Percentiles rank a stretch among this genome's conserved stretches.
These are phyloP conservation scores for Diaporthe vexans DNA, from an alignment of 2,329 filamentous ascomycete genomes.

Conservation along the genomic window DNA sequence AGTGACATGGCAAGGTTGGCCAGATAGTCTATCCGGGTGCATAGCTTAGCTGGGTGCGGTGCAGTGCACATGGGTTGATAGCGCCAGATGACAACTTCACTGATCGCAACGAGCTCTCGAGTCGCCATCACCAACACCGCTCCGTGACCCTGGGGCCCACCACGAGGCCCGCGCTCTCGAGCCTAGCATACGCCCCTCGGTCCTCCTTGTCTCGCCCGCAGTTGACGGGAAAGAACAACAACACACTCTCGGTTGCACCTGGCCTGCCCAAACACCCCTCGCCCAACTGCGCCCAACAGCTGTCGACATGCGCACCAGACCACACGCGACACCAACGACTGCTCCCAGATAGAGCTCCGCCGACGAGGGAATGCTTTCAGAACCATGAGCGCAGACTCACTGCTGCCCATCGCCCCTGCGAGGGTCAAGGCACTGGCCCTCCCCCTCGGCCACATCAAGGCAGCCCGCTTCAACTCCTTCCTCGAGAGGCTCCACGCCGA, in stretches of 20 bases:
- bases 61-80: background rate
- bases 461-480: constrained; percentile 83
- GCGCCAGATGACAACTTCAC: constrained; percentile 41
- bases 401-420: constrained; percentile 92
- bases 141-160: constrained; percentile 31
- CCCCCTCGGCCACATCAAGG: constrained; percentile 88
- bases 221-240: background rate
- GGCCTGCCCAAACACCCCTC: constrained; percentile 23
- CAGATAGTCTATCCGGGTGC: constrained; percentile 6
- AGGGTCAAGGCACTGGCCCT: constrained; percentile 90
- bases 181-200: constrained; percentile 13
- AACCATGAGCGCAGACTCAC: constrained; percentile 85
- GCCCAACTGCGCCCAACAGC: background rate
- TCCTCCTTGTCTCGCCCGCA: background rate
- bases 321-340: constrained; percentile 14
- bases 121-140: constrained; percentile 28
- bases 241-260: background rate
- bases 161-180: constrained; percentile 35
- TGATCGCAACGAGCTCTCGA: constrained; percentile 26
- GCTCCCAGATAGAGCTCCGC: constrained; percentile 29
- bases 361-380: constrained; percentile 42
- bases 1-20: constrained; percentile 23
- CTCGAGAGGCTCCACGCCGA: constrained; percentile 83
- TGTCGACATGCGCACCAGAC: constrained; percentile 33
- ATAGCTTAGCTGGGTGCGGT: background rate